phyloP scores from a whole-genome alignment of 257 asterid species.

The Buddleja alternifolia region DNA sequence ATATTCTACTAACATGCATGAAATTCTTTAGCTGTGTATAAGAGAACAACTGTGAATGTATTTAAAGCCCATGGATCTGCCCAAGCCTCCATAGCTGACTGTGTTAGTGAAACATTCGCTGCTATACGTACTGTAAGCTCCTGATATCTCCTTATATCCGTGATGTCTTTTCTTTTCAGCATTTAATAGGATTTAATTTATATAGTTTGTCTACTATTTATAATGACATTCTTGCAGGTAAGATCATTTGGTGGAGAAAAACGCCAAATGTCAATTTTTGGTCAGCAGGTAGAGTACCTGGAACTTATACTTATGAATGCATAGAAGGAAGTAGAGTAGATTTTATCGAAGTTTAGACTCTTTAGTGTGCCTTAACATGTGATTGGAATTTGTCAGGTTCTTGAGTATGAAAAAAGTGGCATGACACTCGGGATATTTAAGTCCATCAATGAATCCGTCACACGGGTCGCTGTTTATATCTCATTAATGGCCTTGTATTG shows the following conservation, averaged over 20 bases:
- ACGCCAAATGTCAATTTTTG: slow-evolving; percentile 88
- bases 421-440: slow-evolving; percentile 80
- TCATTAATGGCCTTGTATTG: slow-evolving; percentile 87
- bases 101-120: slow-evolving; percentile 80
- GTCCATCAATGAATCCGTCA: slow-evolving; percentile 90
- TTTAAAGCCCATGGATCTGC: slow-evolving; percentile 93
- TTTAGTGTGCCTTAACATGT: slow-evolving; percentile 23
- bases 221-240: slow-evolving; percentile 55
- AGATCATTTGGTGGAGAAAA: slow-evolving; percentile 96
- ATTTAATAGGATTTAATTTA: slow-evolving; percentile 14
- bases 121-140: slow-evolving; percentile 93
- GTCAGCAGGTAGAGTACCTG: slow-evolving; percentile 59
- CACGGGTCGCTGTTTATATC: slow-evolving; percentile 89
- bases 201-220: slow-evolving; percentile 25
- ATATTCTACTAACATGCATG: slow-evolving; percentile 28
- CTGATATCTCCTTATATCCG: slow-evolving; percentile 10
- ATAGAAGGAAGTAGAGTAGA: slow-evolving; percentile 6
- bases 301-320: neutral
- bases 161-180: neutral
- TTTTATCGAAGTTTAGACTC: slow-evolving; percentile 9
- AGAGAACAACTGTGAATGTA: slow-evolving; percentile 86
- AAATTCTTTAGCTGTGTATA: slow-evolving; percentile 70
- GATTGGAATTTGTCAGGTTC: slow-evolving; percentile 58
- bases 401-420: slow-evolving; percentile 80
- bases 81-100: slow-evolving; percentile 91